phyloP scores from a whole-genome alignment of 2,329 filamentous ascomycete genomes.

The Fusarium globosum region DNA sequence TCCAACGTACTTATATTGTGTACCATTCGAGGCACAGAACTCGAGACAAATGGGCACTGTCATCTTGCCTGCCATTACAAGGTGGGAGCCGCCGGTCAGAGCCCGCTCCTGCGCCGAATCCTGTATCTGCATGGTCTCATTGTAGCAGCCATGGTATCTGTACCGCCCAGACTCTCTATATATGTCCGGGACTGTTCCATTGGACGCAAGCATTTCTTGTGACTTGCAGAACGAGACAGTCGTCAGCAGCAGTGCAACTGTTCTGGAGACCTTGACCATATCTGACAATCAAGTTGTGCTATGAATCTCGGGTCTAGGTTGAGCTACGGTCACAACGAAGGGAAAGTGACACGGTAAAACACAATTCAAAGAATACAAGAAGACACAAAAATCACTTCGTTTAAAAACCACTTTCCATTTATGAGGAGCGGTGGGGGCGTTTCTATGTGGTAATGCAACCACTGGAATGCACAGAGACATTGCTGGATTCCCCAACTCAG shows the following conservation, averaged over 20 bases:
- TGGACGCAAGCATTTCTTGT: slow-evolving; percentile 29
- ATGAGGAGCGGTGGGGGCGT: background rate
- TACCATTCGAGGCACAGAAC: slow-evolving; percentile 58
- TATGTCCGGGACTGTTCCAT: slow-evolving; percentile 38
- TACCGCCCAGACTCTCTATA: slow-evolving; percentile 55
- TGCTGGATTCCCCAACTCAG: slow-evolving; percentile 13
- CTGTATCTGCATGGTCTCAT: slow-evolving; percentile 63
- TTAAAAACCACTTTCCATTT: background rate
- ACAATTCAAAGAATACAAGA: background rate
- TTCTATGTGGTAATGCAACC: background rate
- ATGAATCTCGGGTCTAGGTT: too few species aligned
- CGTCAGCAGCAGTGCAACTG: slow-evolving; percentile 15
- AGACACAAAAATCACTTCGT: background rate
- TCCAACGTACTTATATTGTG: slow-evolving; percentile 62
- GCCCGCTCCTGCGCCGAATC: slow-evolving; percentile 58
- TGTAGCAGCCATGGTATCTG: slow-evolving; percentile 67
- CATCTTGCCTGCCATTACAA: slow-evolving; percentile 58
- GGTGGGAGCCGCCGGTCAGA: slow-evolving; percentile 56
- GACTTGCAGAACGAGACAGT: slow-evolving; percentile 20
- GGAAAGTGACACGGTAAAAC: background rate
- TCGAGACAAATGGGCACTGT: slow-evolving; percentile 63
- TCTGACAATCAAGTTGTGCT: background rate
- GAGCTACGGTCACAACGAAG: background rate
- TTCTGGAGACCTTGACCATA: background rate
- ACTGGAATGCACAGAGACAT: slow-evolving; percentile 24